Evolutionary conservation across 2,329 filamentous ascomycete species (phyloP), one percentile per base, ranked within the genome.

Genomic region (Akanthomyces lecanii): DNA sequence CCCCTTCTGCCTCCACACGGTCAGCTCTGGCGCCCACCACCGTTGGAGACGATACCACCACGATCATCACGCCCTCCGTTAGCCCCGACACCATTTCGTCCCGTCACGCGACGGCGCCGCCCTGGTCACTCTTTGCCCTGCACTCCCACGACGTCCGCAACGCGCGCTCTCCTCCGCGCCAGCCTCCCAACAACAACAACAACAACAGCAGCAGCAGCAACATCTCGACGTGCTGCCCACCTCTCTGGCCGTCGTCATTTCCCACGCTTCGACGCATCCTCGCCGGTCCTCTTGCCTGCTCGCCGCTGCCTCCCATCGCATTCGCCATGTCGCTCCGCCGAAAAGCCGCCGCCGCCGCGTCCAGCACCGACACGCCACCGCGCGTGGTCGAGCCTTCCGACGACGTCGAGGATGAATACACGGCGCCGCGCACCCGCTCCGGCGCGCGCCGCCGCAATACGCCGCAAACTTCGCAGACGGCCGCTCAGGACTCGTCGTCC

Each of bases 341-440:
- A 47, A 52, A 60, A 36, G 55, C 62, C 21, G 47, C 61, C 14
- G 55, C 40, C 14, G 16, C 52, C 14, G 10, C 38, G 7, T 42
- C 61, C 21, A 38, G 18, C 42, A 47, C n/a, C 28, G 38, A 55
- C 33, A 59, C 56, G n/a, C 59, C 59, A 12, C 38, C 47, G 18
- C 53, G 53, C 28, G 47, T 53, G 21, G 25, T 42, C 61, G 61
- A 58, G 3, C 72, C 75, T 28, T 75, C 75, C 50, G 75, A 76
- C 62, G 69, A 63, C 33, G 66, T 66, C 28, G 75, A 75, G 44
- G 84, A 96, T 75, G 75, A 75, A 44, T 85, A 96, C 75, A 86
- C 85, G 67, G 89, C 87, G 11, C 91, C 91, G 6, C 82, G 87
- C 65, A 96, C 92, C 65, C 86, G 92, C 69, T 94, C 92, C 40